Evolutionary conservation across 768 basidiomycete genomes (phyloP), one percentile per base, ranked within the genome.

Genomic region (Suillus americanus): DNA sequence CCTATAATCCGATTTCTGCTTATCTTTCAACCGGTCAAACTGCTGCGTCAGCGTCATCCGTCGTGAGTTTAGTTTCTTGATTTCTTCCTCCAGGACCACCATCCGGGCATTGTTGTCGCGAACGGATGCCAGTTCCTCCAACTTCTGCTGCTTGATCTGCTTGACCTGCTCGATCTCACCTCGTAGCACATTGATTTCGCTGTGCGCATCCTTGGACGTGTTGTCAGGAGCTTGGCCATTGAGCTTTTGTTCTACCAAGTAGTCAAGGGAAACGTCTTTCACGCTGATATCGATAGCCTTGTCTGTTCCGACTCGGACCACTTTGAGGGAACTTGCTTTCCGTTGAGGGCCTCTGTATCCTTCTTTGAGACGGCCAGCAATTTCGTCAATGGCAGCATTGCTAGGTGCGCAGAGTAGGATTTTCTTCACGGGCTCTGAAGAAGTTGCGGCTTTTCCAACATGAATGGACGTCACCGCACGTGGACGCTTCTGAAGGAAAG

Each of bases 331-430:
- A n/a, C 84, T 76, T 12, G 82, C 77, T 57, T 78, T 78, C 53
- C 86, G 88, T 40, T 83, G 80, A 28, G 86, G 75, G 33, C 84
- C 82, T 62, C 86, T 82, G 54, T 88, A 85, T n/a, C 91, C 88
- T 60, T 91, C 88, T 73, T 91, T 93, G 56, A 99, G 79, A 46
- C 97, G 90, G 70, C 86, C 84, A 8, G 94, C 92, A 20, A 99
- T 89, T 79, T 99, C 97, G 72, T 99, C 96, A 46, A 99, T 96
- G 30, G 97, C 97, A 20, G 97, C 97, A 76, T 99, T 99, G 78
- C 94, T 96, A 2, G 97, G 97, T 0, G 97, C 97, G 72, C 97
- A 99, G 43, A 99, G 82, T 20, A 99, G 84, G 50, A 99, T 81
- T 73, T 91, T 91, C 65, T 90, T 87, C 16, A 83, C 79, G 1